Conservation (phyloP, 2,329 filamentous ascomycete genomes). For the Ceratocystis harringtonii region DNA sequence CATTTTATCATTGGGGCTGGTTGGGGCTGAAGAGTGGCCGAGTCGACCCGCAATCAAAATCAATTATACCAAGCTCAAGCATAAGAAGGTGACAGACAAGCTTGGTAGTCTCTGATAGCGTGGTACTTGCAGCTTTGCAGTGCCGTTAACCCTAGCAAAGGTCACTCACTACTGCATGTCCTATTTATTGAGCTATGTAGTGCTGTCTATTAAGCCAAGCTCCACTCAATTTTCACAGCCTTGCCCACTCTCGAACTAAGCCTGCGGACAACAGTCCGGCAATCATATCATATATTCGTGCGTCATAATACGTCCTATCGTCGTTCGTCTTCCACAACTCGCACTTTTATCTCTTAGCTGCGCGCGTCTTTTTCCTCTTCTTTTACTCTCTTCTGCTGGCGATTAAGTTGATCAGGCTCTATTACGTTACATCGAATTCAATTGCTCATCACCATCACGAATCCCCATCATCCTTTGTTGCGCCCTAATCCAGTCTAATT, state of each 20-base stretch:
- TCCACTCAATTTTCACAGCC: constrained; percentile 4
- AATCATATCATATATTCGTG: constrained; percentile 4
- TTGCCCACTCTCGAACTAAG: background rate
- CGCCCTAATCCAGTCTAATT: background rate
- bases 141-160: background rate
- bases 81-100: background rate
- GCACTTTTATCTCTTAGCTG: background rate
- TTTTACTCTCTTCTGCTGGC: background rate
- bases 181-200: background rate
- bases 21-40: background rate
- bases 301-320: constrained; percentile 5
- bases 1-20: background rate
- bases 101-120: background rate
- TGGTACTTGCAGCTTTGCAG: background rate
- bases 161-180: background rate
- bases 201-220: background rate
- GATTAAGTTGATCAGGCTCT: background rate
- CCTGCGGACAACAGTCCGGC: background rate
- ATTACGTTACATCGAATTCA: background rate
- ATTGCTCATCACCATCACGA: background rate
- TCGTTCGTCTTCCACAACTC: background rate
- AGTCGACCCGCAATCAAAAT: background rate
- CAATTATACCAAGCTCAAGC: background rate
- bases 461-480: background rate
- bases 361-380: background rate